These are phyloP conservation scores for Cryphonectria japonica DNA, from an alignment of 2,329 filamentous ascomycete species.

Conservation along the genomic window DNA sequence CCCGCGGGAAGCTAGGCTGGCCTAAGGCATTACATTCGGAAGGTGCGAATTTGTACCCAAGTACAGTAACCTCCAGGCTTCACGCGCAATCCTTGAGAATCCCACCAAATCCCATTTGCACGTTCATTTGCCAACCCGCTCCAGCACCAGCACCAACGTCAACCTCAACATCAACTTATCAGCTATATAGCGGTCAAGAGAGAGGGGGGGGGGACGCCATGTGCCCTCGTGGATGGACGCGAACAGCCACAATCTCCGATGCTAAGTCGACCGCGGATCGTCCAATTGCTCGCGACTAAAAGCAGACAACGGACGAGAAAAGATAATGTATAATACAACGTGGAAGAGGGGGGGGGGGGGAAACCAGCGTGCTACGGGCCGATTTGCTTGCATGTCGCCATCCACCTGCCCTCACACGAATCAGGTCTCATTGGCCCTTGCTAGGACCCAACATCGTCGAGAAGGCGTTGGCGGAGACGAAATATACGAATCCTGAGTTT, in stretches of 20 bases:
- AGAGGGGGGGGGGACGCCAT: not conserved
- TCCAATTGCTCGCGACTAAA: not conserved
- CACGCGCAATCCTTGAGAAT: not conserved
- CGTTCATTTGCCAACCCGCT: not conserved
- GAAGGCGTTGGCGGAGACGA: not conserved
- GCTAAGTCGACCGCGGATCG: not conserved
- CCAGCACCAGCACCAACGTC: not conserved
- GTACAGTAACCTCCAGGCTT: not conserved
- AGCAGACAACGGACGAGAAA: not conserved
- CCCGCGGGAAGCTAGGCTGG: not conserved
- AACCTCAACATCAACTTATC: not conserved
- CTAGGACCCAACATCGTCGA: not conserved
- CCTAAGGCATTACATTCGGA: not conserved
- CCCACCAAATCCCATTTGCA: not conserved
- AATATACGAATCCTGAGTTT: not conserved
- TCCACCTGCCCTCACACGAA: not conserved
- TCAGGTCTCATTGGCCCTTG: not conserved
- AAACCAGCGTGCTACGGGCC: not conserved
- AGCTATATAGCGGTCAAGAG: not conserved
- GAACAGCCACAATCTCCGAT: not conserved
- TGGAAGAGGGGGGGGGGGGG: not conserved
- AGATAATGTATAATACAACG: not conserved
- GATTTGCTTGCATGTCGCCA: not conserved
- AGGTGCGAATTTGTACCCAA: not conserved
- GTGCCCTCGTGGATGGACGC: not conserved